Base-by-base conservation (phyloP, 2,329 filamentous ascomycete species). In the Ascomycota sp. region DNA sequence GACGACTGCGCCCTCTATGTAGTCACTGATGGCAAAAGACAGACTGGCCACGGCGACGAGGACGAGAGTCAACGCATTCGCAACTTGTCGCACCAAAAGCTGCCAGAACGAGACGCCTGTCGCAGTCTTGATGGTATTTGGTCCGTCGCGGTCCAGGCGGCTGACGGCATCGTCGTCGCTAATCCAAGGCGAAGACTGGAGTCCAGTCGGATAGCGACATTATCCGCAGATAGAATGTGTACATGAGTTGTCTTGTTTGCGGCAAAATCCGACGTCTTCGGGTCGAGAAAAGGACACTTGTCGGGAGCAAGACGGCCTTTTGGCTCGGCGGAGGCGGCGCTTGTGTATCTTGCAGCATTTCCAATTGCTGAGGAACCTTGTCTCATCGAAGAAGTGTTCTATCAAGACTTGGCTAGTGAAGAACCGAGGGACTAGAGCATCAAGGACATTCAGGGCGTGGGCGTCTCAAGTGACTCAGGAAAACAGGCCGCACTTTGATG, bases 1-100 rank as follows among this genome's bases (percentile, higher is more conserved):
- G 38, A 75, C 68, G 36, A 75, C 69, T 39, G 61, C 63, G 37
- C 61, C 69, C 55, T 75, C 69, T 45, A 72, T 61, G 43, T 62
- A 73, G 46, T 74, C 72, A 41, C 59, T 44, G 40, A 75, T 76
- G 46, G 62, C 67, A 52, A 74, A 76, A 29, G 67, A 71, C 34
- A 70, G 56, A 34, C 69, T 71, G 69, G 79, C 80, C 43, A 78
- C 76, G 43, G 79, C 69, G 40, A 82, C 60, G 40, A 83, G 69
- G 37, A 79, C 72, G 47, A 76, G 61, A 38, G 75, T 81, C 53
- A 81, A 58, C 56, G 74, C 77, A 56, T 81, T 81, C 39, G 75
- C 77, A 41, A 80, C 65, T 57, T 81, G 75, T 46, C 74, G 75
- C 54, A 81, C 52, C 55, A 81, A 64, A 56, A 81, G 77, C 56